A percentile compares a stretch with the other conserved stretches of the same genome.
Conservation (phyloP, 345 rosid species). For the Bretschneidera sinensis region DNA sequence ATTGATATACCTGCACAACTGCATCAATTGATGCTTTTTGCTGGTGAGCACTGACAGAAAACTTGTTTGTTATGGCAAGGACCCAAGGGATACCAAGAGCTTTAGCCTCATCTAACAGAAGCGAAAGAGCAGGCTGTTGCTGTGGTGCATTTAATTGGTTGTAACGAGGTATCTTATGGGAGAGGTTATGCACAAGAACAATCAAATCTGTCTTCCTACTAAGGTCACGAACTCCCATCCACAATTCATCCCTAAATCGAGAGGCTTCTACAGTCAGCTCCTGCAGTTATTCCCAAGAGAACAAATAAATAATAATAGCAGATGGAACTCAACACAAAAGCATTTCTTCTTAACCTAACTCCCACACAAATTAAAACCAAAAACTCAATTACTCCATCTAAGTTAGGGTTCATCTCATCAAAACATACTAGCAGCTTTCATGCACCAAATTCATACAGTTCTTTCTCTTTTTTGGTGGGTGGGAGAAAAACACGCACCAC, state of each 20-base stretch:
- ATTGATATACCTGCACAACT: slow-evolving; percentile 73
- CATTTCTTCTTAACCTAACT: neutral
- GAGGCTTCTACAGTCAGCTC: slow-evolving; percentile 63
- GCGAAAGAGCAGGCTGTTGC: slow-evolving; percentile 73
- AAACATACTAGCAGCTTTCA: neutral
- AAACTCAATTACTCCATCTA: neutral
- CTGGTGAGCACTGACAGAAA: slow-evolving; percentile 97
- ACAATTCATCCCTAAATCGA: slow-evolving; percentile 81
- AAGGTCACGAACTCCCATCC: slow-evolving; percentile 80
- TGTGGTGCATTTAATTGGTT: slow-evolving; percentile 39
- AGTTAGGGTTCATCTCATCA: neutral
- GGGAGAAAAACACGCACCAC: too few relatives aligned
- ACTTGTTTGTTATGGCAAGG: slow-evolving; percentile 88
- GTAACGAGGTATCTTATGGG: slow-evolving; percentile 79
- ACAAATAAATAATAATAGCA: neutral
- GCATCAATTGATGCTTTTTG: slow-evolving; percentile 70
- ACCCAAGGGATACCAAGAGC: slow-evolving; percentile 97
- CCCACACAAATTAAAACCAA: too few relatives aligned
- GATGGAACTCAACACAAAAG: too few relatives aligned
- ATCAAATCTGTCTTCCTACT: slow-evolving; percentile 79
- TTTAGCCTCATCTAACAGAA: slow-evolving; percentile 81
- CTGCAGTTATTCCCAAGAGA: slow-evolving; percentile 30
- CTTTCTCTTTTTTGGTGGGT: too few relatives aligned
- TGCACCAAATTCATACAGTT: neutral
- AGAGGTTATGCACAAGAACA: slow-evolving; percentile 87